These are phyloP conservation scores for Magnusiomyces tetraspermus DNA, from an alignment of 1,139 yeast genomes.

Conservation along the genomic window DNA sequence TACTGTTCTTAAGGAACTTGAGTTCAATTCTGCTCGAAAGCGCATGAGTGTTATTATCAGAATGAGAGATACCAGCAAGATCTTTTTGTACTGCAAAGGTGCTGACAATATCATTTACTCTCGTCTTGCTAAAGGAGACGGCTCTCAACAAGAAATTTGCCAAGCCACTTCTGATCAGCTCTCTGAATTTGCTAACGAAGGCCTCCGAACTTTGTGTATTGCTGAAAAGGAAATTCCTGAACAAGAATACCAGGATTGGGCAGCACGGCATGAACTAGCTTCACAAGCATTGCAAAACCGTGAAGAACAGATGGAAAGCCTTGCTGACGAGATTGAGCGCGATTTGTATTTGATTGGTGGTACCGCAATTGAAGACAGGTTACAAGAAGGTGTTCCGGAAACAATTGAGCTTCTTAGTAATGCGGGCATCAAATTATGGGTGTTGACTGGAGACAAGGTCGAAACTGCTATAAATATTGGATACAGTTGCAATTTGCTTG, in stretches of 20 bases:
- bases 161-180: slow-evolving; percentile 73
- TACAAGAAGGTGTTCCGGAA: slow-evolving; percentile 95
- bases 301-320: slow-evolving; percentile 66
- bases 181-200: slow-evolving; percentile 93
- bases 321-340: slow-evolving; percentile 73
- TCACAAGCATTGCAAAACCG: slow-evolving; percentile 63
- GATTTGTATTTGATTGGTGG: slow-evolving; percentile 75
- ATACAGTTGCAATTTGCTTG: slow-evolving; percentile 83
- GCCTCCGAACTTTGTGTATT: slow-evolving; percentile 86
- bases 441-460: slow-evolving; percentile 91
- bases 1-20: slow-evolving; percentile 66
- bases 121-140: slow-evolving; percentile 41
- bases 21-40: slow-evolving; percentile 86
- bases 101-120: slow-evolving; percentile 88
- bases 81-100: slow-evolving; percentile 70
- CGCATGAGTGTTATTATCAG: slow-evolving; percentile 91
- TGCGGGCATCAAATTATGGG: slow-evolving; percentile 97
- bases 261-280: slow-evolving; percentile 59
- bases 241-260: slow-evolving; percentile 59
- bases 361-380: slow-evolving; percentile 93
- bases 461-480: slow-evolving; percentile 98
- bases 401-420: slow-evolving; percentile 73
- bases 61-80: slow-evolving; percentile 42
- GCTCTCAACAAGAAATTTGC: slow-evolving; percentile 46
- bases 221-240: slow-evolving; percentile 70